Conservation (phyloP, 345 rosid genomes). For the Abelmoschus esculentus region DNA sequence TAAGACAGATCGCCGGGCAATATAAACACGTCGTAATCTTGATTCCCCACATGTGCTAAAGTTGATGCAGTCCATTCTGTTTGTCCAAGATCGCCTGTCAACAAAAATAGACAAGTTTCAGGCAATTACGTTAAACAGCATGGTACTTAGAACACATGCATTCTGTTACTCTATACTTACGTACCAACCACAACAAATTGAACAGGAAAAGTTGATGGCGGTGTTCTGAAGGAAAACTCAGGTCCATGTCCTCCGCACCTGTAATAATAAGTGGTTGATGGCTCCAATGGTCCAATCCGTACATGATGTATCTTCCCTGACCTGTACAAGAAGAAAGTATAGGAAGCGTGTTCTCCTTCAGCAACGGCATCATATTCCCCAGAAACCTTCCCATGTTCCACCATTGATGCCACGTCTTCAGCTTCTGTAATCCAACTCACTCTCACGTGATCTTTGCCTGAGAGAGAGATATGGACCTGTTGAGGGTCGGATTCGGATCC, state of each 20-base stretch:
- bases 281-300: conserved; percentile 67
- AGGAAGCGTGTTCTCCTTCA: conserved; percentile 49
- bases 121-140: too few species aligned
- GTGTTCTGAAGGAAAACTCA: conserved; percentile 73
- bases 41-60: conserved; percentile 35
- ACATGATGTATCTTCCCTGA: conserved; percentile 82
- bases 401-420: conserved; percentile 35
- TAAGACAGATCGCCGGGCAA: conserved; percentile 82
- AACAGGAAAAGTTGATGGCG: conserved; percentile 58
- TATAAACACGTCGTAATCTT: conserved; percentile 64
- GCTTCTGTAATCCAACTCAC: conserved; percentile 69
- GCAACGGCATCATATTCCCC: conserved; percentile 43
- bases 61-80: conserved; percentile 84
- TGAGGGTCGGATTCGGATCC: conserved; percentile 64
- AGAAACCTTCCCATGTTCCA: conserved; percentile 51
- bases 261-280: conserved; percentile 55
- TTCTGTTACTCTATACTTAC: not conserved
- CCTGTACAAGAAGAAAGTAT: conserved; percentile 52
- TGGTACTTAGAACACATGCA: not conserved
- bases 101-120: too few species aligned
- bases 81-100: conserved; percentile 83
- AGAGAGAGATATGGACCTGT: conserved; percentile 69
- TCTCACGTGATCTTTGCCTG: conserved; percentile 53
- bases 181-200: conserved; percentile 75
- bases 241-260: conserved; percentile 65